Percentiles rank a stretch among this genome's conserved stretches.
phyloP scores from a whole-genome alignment of 768 basidiomycete species.

The Neoboletus brunneissimus region DNA sequence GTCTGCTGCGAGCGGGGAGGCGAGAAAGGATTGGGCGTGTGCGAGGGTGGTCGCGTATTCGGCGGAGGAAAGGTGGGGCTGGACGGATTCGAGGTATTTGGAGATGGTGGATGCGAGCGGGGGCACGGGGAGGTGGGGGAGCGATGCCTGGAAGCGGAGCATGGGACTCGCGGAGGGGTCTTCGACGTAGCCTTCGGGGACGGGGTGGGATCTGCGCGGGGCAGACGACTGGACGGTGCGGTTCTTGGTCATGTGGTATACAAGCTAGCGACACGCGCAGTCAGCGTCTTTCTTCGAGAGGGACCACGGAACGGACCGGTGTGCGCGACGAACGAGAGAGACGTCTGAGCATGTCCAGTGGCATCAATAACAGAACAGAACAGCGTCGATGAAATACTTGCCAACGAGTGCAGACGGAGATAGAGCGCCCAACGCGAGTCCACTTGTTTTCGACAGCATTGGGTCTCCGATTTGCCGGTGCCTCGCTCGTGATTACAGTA shows the following conservation, averaged over 20 bases:
- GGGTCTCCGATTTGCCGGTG: too few species aligned
- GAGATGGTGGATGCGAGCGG: slow-evolving; percentile 74
- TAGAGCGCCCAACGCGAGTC: background rate
- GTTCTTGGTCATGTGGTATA: slow-evolving; percentile 27
- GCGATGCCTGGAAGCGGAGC: slow-evolving; percentile 69
- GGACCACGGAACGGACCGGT: background rate
- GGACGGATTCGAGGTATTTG: slow-evolving; percentile 86
- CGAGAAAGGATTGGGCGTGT: slow-evolving; percentile 64
- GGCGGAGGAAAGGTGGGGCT: slow-evolving; percentile 67
- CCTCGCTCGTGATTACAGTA: background rate
- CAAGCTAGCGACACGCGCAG: background rate
- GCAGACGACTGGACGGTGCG: slow-evolving; percentile 30
- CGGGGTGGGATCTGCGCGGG: slow-evolving; percentile 21
- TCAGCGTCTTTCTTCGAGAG: background rate
- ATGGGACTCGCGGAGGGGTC: slow-evolving; percentile 63
- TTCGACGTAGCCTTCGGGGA: slow-evolving; percentile 46
- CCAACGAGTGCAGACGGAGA: background rate
- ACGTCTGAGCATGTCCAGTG: slow-evolving; percentile 7
- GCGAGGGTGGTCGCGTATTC: slow-evolving; percentile 59
- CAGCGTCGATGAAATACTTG: background rate
- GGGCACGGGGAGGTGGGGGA: slow-evolving; percentile 82
- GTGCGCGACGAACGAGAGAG: slow-evolving; percentile 16
- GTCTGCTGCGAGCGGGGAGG: slow-evolving; percentile 62
- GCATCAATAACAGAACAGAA: background rate
- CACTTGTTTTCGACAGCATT: too few species aligned